These are phyloP conservation scores for Areca catechu DNA, from an alignment of 176 grass and related monocot species.

Conservation along the genomic window DNA sequence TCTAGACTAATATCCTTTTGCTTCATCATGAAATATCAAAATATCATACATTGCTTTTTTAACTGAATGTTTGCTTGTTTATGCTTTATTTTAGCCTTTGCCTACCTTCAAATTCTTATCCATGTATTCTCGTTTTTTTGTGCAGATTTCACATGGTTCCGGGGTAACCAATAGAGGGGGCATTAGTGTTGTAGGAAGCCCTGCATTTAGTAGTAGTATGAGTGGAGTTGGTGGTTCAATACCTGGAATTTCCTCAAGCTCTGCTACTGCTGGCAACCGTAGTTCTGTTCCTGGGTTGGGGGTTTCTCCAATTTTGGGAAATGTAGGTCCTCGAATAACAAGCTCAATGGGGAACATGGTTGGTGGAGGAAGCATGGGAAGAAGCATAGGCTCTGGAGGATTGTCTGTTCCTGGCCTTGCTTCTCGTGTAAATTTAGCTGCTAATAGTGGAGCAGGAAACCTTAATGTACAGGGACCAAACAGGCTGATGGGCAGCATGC, in stretches of 20 bases:
- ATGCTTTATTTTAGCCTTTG: too few species aligned
- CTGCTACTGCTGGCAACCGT: slow-evolving; percentile 50
- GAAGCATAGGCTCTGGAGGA: neutral
- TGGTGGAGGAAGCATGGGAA: slow-evolving; percentile 64
- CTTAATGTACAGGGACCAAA: slow-evolving; percentile 1
- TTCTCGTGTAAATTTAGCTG: slow-evolving; percentile 8
- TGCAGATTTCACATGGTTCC: slow-evolving; percentile 81
- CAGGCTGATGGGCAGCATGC: slow-evolving; percentile 1
- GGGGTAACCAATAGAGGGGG: slow-evolving; percentile 58
- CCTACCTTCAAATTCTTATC: too few species aligned
- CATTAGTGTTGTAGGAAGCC: slow-evolving; percentile 66
- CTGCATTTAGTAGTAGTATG: slow-evolving; percentile 62
- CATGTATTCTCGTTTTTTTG: slow-evolving; percentile 13
- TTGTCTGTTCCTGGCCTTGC: slow-evolving; percentile 1
- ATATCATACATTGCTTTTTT: too few species aligned
- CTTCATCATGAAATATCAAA: too few species aligned
- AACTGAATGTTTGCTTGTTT: too few species aligned
- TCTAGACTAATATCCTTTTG: too few species aligned
- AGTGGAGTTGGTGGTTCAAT: slow-evolving; percentile 69
- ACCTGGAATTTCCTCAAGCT: slow-evolving; percentile 69
- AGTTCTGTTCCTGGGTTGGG: slow-evolving; percentile 77
- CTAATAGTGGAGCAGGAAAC: slow-evolving; percentile 1
- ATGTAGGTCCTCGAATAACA: slow-evolving; percentile 58
- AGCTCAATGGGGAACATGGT: slow-evolving; percentile 67
- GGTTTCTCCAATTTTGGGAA: slow-evolving; percentile 65